Base-by-base conservation (phyloP, 257 asterid species). In the Phtheirospermum japonicum region DNA sequence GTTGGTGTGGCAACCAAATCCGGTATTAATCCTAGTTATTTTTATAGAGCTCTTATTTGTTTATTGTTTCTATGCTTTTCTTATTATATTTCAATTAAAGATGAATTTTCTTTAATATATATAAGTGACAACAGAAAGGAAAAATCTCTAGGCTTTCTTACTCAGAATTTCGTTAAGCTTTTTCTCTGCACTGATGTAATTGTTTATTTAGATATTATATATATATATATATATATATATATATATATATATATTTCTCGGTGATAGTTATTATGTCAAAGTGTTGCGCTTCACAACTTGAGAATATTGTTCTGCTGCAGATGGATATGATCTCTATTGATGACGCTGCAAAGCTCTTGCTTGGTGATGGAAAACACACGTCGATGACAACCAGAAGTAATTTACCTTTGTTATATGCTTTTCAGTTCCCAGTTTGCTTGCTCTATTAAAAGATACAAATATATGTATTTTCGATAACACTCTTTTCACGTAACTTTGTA, bases 111-210 rank as follows among this genome's bases (percentile, higher is more conserved):
- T 13, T n/a, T n/a, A n/a, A 28, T 33, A 46, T 53, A 32, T 63
- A 40, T 63, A 75, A 79, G 84, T 61, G 95, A 85, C 57, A 89
- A 85, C 67, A 85, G 99, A 68, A 92, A 86, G 74, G 97, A 93
- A 71, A 93, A 93, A 74, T 93, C 99, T 39, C 76, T 93, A 63
- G 95, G 94, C 30, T 89, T 93, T 70, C 97, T 93, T n/a, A 93
- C 99, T 0, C 97, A 83, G 70, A 93, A 93, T 73, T 93, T 89
- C 71, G 82, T 93, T 51, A 93, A 93, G 82, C 94, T 93, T 36
- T 93, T 93, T 60, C 85, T 93, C 58, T 89, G 99, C 76, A 82
- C 90, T 54, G 83, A 89, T 75, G 99, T 93, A 76, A 33, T 31
- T 77, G 63, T 52, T 3, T 30, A 14, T 58, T 34, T 7, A 18